phyloP scores from a whole-genome alignment of 306 rosid species.

The Citrullus mucosospermus region DNA sequence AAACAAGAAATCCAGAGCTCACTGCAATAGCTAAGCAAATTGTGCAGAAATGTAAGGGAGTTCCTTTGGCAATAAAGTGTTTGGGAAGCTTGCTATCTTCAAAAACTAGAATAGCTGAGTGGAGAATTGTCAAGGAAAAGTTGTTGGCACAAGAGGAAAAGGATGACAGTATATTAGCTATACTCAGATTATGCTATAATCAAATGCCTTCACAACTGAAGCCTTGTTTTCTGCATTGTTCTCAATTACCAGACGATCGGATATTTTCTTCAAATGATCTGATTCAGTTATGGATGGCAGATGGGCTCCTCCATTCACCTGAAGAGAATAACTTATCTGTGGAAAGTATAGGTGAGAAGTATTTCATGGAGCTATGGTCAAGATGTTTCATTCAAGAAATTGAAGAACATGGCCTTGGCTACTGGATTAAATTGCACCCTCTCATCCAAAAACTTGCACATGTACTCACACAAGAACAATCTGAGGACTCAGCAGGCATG shows the following conservation, averaged over 20 bases:
- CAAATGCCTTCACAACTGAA: slow-evolving; percentile 9
- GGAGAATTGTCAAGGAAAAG: neutral
- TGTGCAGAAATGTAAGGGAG: neutral
- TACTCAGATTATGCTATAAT: slow-evolving; percentile 1
- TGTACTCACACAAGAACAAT: neutral
- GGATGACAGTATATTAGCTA: neutral
- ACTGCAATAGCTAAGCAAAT: neutral
- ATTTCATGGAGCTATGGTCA: slow-evolving; percentile 6
- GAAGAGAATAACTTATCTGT: neutral
- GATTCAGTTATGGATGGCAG: slow-evolving; percentile 8
- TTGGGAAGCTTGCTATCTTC: neutral
- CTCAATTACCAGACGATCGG: neutral
- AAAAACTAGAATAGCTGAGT: neutral
- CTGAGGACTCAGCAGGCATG: neutral
- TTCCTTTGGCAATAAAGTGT: slow-evolving; percentile 4
- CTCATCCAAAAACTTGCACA: neutral
- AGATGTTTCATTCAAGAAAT: neutral
- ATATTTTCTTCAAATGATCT: neutral
- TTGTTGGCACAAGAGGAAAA: neutral
- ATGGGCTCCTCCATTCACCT: neutral
- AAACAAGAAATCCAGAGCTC: neutral
- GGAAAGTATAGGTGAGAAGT: neutral
- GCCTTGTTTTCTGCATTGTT: neutral
- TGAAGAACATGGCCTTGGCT: neutral
- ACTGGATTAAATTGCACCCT: slow-evolving; percentile 2